Evolutionary conservation across 2,329 filamentous ascomycete species (phyloP).

Genomic region (Pyrenochaeta sp.): DNA sequence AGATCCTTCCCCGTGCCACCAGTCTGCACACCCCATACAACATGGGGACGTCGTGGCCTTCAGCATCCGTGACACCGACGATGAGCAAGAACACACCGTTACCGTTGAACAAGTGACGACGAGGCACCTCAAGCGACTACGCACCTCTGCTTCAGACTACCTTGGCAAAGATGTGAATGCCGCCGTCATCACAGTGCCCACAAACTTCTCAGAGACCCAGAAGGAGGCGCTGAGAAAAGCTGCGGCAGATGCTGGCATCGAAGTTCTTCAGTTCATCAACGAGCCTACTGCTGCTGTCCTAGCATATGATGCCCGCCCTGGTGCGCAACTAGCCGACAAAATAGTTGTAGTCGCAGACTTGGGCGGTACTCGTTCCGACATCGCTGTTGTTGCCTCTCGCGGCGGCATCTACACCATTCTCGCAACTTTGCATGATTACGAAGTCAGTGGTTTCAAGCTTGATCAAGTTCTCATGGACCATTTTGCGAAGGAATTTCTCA

Average conservation of each 20-base stretch:
- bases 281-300: slow-evolving; percentile 90
- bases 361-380: slow-evolving; percentile 90
- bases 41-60: slow-evolving; percentile 78
- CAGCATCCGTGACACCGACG: slow-evolving; percentile 77
- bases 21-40: slow-evolving; percentile 88
- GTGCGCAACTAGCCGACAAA: slow-evolving; percentile 81
- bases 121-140: slow-evolving; percentile 83
- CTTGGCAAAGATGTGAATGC: slow-evolving; percentile 92
- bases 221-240: slow-evolving; percentile 80
- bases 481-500: slow-evolving; percentile 98
- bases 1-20: slow-evolving; percentile 93
- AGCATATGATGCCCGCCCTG: slow-evolving; percentile 87
- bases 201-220: slow-evolving; percentile 90
- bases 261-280: slow-evolving; percentile 90
- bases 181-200: slow-evolving; percentile 93
- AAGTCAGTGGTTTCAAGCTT: slow-evolving; percentile 84
- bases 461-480: slow-evolving; percentile 94
- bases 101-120: slow-evolving; percentile 83
- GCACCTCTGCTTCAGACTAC: slow-evolving; percentile 86
- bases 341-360: slow-evolving; percentile 90
- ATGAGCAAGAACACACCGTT: slow-evolving; percentile 68
- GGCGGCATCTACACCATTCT: slow-evolving; percentile 97
- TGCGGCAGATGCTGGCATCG: slow-evolving; percentile 80
- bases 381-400: slow-evolving; percentile 87
- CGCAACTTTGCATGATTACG: slow-evolving; percentile 94